Percentiles rank a stretch among this genome's conserved stretches.
Conservation (phyloP, 78 protist genomes). For the Cavenderia fasciculata region DNA sequence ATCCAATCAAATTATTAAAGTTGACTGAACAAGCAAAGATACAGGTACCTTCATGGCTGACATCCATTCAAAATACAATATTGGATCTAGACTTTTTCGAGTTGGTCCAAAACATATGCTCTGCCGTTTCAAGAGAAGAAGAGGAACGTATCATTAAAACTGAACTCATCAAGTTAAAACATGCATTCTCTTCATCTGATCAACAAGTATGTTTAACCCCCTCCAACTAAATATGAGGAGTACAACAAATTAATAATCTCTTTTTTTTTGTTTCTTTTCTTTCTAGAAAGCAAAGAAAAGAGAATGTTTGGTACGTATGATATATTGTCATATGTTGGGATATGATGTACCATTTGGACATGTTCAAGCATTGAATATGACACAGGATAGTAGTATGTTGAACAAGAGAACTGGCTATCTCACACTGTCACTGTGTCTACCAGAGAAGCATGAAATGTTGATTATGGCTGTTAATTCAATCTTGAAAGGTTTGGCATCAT, state of each 20-base stretch:
- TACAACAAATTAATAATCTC: background rate
- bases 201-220: slow-evolving; percentile 1
- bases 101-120: slow-evolving; percentile 44
- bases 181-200: slow-evolving; percentile 35
- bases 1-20: slow-evolving; percentile 1
- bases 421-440: slow-evolving; percentile 68
- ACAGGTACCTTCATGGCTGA: slow-evolving; percentile 41
- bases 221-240: background rate
- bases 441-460: slow-evolving; percentile 68
- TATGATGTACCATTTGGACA: slow-evolving; percentile 77
- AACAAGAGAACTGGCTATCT: slow-evolving; percentile 79
- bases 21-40: slow-evolving; percentile 33
- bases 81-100: slow-evolving; percentile 76
- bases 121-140: slow-evolving; percentile 68
- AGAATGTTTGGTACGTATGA: slow-evolving; percentile 79
- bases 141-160: slow-evolving; percentile 32
- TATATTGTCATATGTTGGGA: slow-evolving; percentile 82
- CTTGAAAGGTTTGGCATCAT: slow-evolving; percentile 29
- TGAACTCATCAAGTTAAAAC: slow-evolving; percentile 36
- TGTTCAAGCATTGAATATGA: slow-evolving; percentile 73
- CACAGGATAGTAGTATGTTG: slow-evolving; percentile 49
- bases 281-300: slow-evolving; percentile 36
- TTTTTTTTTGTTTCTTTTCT: background rate
- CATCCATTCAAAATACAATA: slow-evolving; percentile 17
- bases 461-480: slow-evolving; percentile 76